phyloP scores from a whole-genome alignment of 441 rosid species.

The Biscutella auriculata region DNA sequence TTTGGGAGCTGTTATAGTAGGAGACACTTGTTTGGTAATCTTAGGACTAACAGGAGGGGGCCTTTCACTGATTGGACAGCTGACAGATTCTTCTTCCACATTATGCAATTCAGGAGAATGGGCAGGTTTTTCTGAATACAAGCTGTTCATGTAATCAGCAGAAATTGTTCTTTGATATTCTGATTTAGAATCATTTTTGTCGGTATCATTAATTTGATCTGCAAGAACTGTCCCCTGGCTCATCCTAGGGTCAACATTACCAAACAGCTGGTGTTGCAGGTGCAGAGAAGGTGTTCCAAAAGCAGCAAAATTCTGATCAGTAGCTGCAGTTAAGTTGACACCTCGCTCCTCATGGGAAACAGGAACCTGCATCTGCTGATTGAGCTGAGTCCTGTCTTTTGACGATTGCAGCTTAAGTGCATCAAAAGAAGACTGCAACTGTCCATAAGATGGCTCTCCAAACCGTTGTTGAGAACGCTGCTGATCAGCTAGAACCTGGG shows the following conservation, averaged over 20 bases:
- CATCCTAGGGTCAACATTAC: constrained; percentile 29
- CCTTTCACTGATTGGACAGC: constrained; percentile 13
- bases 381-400: constrained; percentile 42
- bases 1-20: constrained; percentile 15
- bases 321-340: constrained; percentile 32
- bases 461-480: constrained; percentile 58
- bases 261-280: constrained; percentile 52
- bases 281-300: constrained; percentile 33
- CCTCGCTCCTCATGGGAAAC: constrained; percentile 35
- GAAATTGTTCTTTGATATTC: constrained; percentile 30
- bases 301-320: constrained; percentile 26
- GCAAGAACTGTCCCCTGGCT: constrained; percentile 27
- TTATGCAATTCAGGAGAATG: constrained; percentile 24
- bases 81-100: constrained; percentile 26
- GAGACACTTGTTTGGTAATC: background rate
- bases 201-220: constrained; percentile 29
- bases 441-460: constrained; percentile 54
- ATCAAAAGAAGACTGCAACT: constrained; percentile 44
- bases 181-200: constrained; percentile 29
- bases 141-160: constrained; percentile 23
- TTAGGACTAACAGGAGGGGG: no score
- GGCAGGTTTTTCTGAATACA: constrained; percentile 25
- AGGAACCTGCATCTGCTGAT: constrained; percentile 41
- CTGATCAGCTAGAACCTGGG: constrained; percentile 61
- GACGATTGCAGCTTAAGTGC: constrained; percentile 39